Evolutionary conservation across 306 rosid species (phyloP).

Genomic region (Alnus glutinosa): DNA sequence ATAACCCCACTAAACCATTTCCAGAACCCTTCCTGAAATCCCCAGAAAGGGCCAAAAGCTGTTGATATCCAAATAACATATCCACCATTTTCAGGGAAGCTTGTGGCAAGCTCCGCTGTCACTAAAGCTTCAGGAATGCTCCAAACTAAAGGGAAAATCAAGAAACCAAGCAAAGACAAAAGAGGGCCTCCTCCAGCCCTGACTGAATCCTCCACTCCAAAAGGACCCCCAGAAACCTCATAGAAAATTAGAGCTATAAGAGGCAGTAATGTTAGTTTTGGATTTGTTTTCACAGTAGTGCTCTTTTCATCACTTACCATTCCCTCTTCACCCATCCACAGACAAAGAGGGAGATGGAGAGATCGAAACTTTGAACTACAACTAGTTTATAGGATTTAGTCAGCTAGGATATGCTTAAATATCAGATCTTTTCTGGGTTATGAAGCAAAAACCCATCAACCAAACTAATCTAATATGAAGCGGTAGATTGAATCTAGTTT

Average conservation of each 20-base stretch:
- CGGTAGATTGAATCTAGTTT: neutral
- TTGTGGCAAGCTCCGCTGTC: constrained; percentile 90
- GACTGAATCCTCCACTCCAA: constrained; percentile 86
- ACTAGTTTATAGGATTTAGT: neutral
- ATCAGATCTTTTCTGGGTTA: constrained; percentile 12
- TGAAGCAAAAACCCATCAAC: constrained; percentile 1
- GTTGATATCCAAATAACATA: constrained; percentile 81
- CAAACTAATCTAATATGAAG: neutral
- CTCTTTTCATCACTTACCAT: constrained; percentile 36
- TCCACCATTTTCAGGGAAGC: constrained; percentile 83
- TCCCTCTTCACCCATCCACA: constrained; percentile 53
- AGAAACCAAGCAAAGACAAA: constrained; percentile 67
- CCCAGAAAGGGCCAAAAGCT: constrained; percentile 93
- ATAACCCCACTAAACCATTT: constrained; percentile 95
- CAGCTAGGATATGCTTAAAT: constrained; percentile 16
- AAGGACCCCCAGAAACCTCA: constrained; percentile 93
- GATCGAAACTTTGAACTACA: constrained; percentile 3
- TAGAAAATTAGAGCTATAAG: constrained; percentile 88
- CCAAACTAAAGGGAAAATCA: constrained; percentile 78
- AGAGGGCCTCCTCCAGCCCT: constrained; percentile 84
- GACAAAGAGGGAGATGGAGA: constrained; percentile 1
- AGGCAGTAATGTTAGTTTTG: constrained; percentile 74
- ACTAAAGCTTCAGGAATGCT: constrained; percentile 84
- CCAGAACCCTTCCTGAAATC: constrained; percentile 90
- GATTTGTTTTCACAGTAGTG: constrained; percentile 32